Base-by-base conservation (phyloP, 148 eudicot genomes). In the Heliosperma pusillum region DNA sequence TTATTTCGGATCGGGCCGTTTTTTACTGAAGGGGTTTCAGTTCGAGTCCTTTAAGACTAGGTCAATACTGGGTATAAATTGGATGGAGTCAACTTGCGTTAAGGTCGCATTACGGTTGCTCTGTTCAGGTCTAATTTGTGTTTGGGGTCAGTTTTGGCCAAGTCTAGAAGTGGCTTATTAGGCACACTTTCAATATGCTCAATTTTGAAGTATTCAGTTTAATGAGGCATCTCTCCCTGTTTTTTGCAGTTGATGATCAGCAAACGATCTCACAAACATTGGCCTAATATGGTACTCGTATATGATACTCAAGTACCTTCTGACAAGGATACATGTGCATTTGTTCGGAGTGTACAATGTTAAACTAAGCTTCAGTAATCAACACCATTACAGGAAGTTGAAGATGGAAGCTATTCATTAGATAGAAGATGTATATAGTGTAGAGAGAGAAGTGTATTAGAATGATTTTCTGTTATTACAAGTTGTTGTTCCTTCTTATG, bases 331-430 rank as follows among this genome's bases (percentile, higher is more conserved):
- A 78, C 68, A 17, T 74, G 73, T 27, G 11, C 78, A 45, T 80
- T 53, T 60, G 74, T 83, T 79, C 82, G 85, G 42, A 76, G 86
- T 78, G 74, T 82, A 57, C n/a, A n/a, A n/a, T n/a, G n/a, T n/a
- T n/a, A n/a, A n/a, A n/a, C n/a, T n/a, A n/a, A n/a, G n/a, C n/a
- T n/a, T n/a, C n/a, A n/a, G n/a, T n/a, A n/a, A n/a, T n/a, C n/a
- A n/a, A n/a, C n/a, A n/a, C n/a, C n/a, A n/a, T n/a, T n/a, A n/a
- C n/a, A n/a, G n/a, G n/a, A n/a, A n/a, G n/a, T n/a, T n/a, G n/a
- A n/a, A n/a, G n/a, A n/a, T n/a, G n/a, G n/a, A n/a, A n/a, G n/a
- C n/a, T n/a, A n/a, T n/a, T n/a, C n/a, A n/a, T n/a, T n/a, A n/a
- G n/a, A n/a, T n/a, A n/a, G n/a, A n/a, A n/a, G n/a, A n/a, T n/a